These are phyloP conservation scores for Cryphonectria japonica DNA, from an alignment of 2,329 filamentous ascomycete species.

Conservation along the genomic window DNA sequence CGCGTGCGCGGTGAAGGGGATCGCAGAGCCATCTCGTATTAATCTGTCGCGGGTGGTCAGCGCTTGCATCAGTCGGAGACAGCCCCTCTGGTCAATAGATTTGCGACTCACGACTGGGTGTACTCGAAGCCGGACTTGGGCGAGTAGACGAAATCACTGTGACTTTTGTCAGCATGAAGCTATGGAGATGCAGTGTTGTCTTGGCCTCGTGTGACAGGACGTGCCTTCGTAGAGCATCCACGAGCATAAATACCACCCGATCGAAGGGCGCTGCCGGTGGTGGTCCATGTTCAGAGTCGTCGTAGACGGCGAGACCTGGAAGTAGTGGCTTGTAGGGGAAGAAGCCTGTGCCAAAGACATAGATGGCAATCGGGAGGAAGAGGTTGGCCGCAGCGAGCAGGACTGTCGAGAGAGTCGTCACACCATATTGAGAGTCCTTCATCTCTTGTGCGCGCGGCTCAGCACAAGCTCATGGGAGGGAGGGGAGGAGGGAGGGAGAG, in stretches of 20 bases:
- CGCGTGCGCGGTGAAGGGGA: conserved; percentile 94
- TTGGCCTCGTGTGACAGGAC: conserved; percentile 16
- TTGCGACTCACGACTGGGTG: conserved; percentile 76
- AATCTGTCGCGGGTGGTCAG: conserved; percentile 56
- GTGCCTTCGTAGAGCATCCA: conserved; percentile 90
- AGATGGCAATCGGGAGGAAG: conserved; percentile 73
- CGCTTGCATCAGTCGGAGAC: not conserved
- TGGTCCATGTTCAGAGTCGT: conserved; percentile 56
- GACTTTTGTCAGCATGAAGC: conserved; percentile 26
- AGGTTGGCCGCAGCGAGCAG: conserved; percentile 72
- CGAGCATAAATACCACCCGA: conserved; percentile 94
- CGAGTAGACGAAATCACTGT: conserved; percentile 90
- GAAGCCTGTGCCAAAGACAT: conserved; percentile 86
- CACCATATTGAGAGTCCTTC: conserved; percentile 35
- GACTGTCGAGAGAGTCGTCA: conserved; percentile 40
- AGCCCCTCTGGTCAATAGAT: not conserved
- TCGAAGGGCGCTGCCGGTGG: conserved; percentile 76
- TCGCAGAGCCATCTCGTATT: conserved; percentile 78
- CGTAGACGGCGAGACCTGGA: conserved; percentile 76
- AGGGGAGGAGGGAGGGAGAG: not conserved
- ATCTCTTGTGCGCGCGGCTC: conserved; percentile 30
- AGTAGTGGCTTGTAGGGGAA: conserved; percentile 97
- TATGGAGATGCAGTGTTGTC: not conserved
- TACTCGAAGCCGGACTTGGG: conserved; percentile 80
- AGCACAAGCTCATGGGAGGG: conserved; percentile 5